Conservation (phyloP, 306 rosid genomes). For the Nissolia schottii region DNA sequence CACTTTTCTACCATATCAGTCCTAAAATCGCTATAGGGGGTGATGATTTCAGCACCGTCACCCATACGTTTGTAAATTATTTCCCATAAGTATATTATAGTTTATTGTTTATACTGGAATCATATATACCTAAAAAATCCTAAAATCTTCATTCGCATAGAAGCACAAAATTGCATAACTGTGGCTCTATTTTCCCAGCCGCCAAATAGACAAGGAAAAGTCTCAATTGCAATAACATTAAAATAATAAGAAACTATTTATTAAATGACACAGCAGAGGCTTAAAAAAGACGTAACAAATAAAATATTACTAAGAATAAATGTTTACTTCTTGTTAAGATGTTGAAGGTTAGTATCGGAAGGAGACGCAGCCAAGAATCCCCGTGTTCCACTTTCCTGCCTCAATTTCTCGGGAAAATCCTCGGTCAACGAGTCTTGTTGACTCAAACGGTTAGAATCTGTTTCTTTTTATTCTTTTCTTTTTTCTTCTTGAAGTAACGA, state of each 20-base stretch:
- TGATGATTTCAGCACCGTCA: too few species aligned
- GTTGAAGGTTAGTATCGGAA: background rate
- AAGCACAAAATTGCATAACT: background rate
- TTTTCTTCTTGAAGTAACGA: background rate
- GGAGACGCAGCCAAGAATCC: constrained; percentile 6
- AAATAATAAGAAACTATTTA: background rate
- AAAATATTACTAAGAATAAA: background rate
- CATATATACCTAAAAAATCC: too few species aligned
- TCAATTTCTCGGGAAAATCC: constrained; percentile 33
- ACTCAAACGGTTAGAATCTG: background rate
- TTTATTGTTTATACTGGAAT: too few species aligned
- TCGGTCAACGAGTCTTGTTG: background rate
- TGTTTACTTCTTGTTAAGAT: constrained; percentile 37
- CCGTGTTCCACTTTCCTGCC: background rate
- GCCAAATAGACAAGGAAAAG: constrained; percentile 21
- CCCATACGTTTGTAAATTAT: too few species aligned
- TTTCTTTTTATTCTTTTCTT: background rate
- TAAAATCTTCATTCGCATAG: background rate
- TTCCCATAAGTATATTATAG: too few species aligned
- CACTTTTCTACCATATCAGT: too few species aligned
- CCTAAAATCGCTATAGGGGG: too few species aligned
- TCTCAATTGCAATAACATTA: background rate
- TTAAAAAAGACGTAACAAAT: background rate
- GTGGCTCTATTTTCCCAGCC: constrained; percentile 4
- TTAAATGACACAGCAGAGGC: background rate